Percentiles rank a stretch among this genome's conserved stretches.
phyloP scores from a whole-genome alignment of 176 grass and related monocot genomes.

The Eleusine coracana region DNA sequence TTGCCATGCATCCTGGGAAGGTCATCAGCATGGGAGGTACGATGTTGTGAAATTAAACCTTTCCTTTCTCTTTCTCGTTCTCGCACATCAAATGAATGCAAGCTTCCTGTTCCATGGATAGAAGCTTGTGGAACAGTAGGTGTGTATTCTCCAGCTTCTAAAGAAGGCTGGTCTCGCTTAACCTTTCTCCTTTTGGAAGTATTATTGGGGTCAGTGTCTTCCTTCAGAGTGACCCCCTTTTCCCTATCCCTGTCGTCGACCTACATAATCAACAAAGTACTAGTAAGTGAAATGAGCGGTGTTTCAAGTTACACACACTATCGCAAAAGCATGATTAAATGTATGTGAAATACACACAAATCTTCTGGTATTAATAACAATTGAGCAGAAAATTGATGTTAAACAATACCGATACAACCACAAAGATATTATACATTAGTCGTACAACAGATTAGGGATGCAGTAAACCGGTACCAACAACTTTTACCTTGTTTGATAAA shows the following conservation, averaged over 20 bases:
- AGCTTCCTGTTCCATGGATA: conserved; percentile 48
- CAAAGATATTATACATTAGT: conserved; percentile 15
- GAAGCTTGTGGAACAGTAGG: conserved; percentile 63
- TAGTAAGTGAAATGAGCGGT: conserved; percentile 18
- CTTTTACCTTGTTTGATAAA: conserved; percentile 76
- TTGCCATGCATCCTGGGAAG: conserved; percentile 79
- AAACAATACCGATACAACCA: conserved; percentile 16
- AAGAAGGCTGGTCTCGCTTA: conserved; percentile 71
- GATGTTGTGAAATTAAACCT: conserved; percentile 67
- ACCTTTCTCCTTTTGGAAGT: conserved; percentile 78
- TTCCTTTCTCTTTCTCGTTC: conserved; percentile 96
- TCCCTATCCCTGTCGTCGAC: conserved; percentile 88
- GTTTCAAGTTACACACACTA: conserved; percentile 7
- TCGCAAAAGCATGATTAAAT: conserved; percentile 12
- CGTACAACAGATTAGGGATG: conserved; percentile 4
- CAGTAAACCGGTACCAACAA: background rate
- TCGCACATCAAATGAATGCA: conserved; percentile 59
- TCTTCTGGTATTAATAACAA: background rate
- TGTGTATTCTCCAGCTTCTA: conserved; percentile 80
- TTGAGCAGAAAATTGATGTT: background rate
- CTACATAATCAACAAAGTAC: conserved; percentile 47
- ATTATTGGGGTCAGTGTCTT: conserved; percentile 72
- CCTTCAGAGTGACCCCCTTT: conserved; percentile 67
- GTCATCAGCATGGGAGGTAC: conserved; percentile 65
- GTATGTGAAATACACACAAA: background rate